Conservation (phyloP, 805 yeast species). For the Candida peoriensis region DNA sequence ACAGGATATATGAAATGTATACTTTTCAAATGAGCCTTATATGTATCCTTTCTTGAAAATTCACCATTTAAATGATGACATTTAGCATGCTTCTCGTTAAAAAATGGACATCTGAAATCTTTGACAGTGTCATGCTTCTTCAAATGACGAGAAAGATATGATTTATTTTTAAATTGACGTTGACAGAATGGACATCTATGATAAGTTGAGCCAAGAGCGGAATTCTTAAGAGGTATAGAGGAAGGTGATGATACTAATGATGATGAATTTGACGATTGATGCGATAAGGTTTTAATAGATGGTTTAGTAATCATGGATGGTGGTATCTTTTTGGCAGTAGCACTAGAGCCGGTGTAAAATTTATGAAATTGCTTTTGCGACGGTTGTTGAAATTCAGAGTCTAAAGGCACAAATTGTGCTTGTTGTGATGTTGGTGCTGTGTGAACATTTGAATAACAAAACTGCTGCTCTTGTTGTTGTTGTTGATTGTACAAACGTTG, state of each 20-base stretch:
- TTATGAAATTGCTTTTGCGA: slow-evolving; percentile 17
- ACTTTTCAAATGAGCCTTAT: slow-evolving; percentile 71
- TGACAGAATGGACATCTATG: slow-evolving; percentile 60
- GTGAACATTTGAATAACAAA: background rate
- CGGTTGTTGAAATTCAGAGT: background rate
- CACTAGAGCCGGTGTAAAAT: slow-evolving; percentile 12
- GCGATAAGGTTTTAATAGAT: background rate
- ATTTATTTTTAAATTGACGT: slow-evolving; percentile 68
- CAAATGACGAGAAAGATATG: slow-evolving; percentile 77
- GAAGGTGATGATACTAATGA: slow-evolving; percentile 9
- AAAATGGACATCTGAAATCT: slow-evolving; percentile 80
- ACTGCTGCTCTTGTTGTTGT: no score
- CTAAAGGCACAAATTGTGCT: slow-evolving; percentile 1
- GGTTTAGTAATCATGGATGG: background rate
- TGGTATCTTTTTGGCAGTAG: background rate
- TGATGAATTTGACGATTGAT: slow-evolving; percentile 1
- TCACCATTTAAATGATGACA: slow-evolving; percentile 68
- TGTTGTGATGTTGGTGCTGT: slow-evolving; percentile 2
- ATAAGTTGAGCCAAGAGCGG: slow-evolving; percentile 3
- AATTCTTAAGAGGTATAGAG: no score
- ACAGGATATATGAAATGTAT: slow-evolving; percentile 73
- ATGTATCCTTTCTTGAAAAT: slow-evolving; percentile 75
- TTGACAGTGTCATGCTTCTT: slow-evolving; percentile 74
- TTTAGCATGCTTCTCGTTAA: slow-evolving; percentile 28
- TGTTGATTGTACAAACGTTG: no score